A percentile compares a stretch with the other conserved stretches of the same genome.
Conservation (phyloP, 495 filamentous ascomycete genomes). For the Ascodesmis nigricans region DNA sequence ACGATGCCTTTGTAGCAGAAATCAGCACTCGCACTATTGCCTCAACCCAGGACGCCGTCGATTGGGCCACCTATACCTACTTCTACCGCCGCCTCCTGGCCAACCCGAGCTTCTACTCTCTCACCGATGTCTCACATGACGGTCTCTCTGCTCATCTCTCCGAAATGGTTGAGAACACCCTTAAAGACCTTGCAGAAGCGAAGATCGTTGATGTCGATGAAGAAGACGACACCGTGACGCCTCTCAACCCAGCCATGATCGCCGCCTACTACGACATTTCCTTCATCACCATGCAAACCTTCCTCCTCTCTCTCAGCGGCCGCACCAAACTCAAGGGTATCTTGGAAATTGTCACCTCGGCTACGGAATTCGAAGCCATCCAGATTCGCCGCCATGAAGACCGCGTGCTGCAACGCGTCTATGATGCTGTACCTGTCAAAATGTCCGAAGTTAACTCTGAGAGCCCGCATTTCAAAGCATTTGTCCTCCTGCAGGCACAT, state of each 20-base stretch:
- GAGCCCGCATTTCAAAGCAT: constrained; percentile 94
- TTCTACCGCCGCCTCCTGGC: constrained; percentile 94
- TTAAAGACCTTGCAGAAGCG: constrained; percentile 77
- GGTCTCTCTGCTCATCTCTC: constrained; percentile 86
- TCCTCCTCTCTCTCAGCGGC: constrained; percentile 76
- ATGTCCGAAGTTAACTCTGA: constrained; percentile 68
- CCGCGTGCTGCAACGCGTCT: constrained; percentile 68
- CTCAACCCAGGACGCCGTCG: constrained; percentile 91
- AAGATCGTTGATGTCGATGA: constrained; percentile 96
- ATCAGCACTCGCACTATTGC: constrained; percentile 82
- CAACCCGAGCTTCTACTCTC: constrained; percentile 89
- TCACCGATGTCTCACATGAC: constrained; percentile 75
- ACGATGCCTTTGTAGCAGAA: constrained; percentile 92
- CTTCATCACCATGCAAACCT: constrained; percentile 98
- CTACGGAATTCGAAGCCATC: constrained; percentile 86
- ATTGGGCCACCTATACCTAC: constrained; percentile 96
- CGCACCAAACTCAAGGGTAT: constrained; percentile 90
- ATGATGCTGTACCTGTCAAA: constrained; percentile 86
- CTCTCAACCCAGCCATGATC: constrained; percentile 91
- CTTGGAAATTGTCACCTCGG: constrained; percentile 88
- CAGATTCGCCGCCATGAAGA: constrained; percentile 91
- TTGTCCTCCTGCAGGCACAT: constrained; percentile 87
- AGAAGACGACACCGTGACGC: constrained; percentile 76
- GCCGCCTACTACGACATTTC: constrained; percentile 98
- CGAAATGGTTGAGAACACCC: constrained; percentile 77